Evolutionary conservation across 768 basidiomycete genomes (phyloP).

Genomic region (Lactifluus volemus): DNA sequence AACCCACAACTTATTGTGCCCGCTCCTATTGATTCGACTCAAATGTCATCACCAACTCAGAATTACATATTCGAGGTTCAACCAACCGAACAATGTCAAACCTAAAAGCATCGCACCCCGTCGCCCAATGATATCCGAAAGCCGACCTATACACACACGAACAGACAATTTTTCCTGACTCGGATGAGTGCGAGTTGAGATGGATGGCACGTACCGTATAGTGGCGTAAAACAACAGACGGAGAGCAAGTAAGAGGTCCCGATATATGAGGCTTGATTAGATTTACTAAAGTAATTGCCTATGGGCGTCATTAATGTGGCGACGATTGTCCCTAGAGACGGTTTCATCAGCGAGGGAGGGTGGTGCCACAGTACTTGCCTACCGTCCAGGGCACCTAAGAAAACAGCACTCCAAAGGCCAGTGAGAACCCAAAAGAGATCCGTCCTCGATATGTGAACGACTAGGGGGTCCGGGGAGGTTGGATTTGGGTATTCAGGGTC

Average conservation of each 20-base stretch:
- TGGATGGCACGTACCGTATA: conserved; percentile 52
- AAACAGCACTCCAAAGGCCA: conserved; percentile 75
- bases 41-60: neutral
- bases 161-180: conserved; percentile 13
- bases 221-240: conserved; percentile 84
- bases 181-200: conserved; percentile 13
- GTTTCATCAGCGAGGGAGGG: conserved; percentile 1
- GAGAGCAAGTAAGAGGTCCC: conserved; percentile 84
- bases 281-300: conserved; percentile 75
- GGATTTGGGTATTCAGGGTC: neutral
- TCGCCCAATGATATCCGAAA: conserved; percentile 79
- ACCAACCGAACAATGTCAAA: conserved; percentile 64
- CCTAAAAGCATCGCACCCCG: conserved; percentile 84
- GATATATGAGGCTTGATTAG: conserved; percentile 76
- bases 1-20: conserved; percentile 84
- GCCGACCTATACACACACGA: conserved; percentile 45
- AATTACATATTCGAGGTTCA: conserved; percentile 24
- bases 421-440: conserved; percentile 65
- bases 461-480: neutral
- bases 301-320: conserved; percentile 81
- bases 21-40: conserved; percentile 37
- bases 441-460: conserved; percentile 28
- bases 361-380: conserved; percentile 15
- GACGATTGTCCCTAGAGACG: conserved; percentile 62
- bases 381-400: conserved; percentile 84